Evolutionary conservation across 2,329 filamentous ascomycete species (phyloP), one percentile per base, ranked within the genome.

Genomic region (Hypoxylon sp.): DNA sequence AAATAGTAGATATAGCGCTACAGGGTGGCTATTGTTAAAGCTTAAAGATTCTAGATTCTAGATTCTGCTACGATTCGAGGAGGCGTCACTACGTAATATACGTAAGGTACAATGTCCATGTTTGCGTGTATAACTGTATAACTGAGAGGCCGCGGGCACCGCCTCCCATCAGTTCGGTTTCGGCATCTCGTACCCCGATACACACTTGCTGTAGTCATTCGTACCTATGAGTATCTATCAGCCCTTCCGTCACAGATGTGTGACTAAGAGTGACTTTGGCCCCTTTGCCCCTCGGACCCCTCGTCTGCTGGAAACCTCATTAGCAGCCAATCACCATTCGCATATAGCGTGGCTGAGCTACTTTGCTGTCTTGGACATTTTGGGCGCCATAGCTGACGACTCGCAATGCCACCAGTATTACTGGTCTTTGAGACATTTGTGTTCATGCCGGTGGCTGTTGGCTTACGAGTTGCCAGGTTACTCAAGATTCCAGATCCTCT

Each of bases 121-220:
- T 51, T 45, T 55, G 29, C 29, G 29, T 9, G 29, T 30, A n/a
- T n/a, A n/a, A n/a, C n/a, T n/a, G n/a, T n/a, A n/a, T 34, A 62
- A 39, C 37, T 41, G 5, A 41, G 37, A 19, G 37, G 11, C 16
- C 16, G 37, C 37, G n/a, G 29, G 61, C 61, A 64, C 55, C n/a
- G 61, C 61, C 61, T 43, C 45, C 43, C n/a, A 19, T 54, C 34
- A 45, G 32, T 45, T 58, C 41, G 27, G 56, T 61, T 65, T 60
- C 62, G 62, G 62, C 48, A 52, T 56, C 62, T 64, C 47, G 27
- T 45, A 56, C 45, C 45, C 62, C 62, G 62, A 61, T 46, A 32
- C 43, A 27, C 16, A 37, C 6, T 32, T 32, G 11, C 16, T n/a
- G n/a, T 46, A 58, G 19, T 34, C 8, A 52, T 52, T 4, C 12